Conservation (phyloP, 2,329 filamentous ascomycete genomes). For the Mycosphaerella sp. region DNA sequence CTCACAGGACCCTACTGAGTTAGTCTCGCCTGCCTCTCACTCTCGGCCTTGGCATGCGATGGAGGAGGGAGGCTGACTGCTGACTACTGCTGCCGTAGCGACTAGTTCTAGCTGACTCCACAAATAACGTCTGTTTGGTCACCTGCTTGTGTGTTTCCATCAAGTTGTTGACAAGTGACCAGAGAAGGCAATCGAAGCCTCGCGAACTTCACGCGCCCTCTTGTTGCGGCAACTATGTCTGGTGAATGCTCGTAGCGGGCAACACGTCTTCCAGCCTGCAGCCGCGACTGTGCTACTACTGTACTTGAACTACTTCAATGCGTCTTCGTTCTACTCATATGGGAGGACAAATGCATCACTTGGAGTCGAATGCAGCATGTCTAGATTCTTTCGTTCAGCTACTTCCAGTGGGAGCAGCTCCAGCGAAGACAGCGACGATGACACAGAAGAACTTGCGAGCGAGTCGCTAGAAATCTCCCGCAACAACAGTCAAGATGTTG, state of each 20-base stretch:
- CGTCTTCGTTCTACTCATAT: neutral
- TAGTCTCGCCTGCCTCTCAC: too few relatives aligned
- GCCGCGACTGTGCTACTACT: neutral
- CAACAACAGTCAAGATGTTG: constrained; percentile 6
- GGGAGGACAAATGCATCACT: neutral
- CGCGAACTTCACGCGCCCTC: constrained; percentile 2
- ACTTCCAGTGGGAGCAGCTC: constrained; percentile 19
- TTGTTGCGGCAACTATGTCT: neutral
- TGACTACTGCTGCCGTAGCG: too few relatives aligned
- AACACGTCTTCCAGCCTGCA: neutral
- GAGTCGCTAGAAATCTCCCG: constrained; percentile 9
- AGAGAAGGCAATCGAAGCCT: constrained; percentile 6
- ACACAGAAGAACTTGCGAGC: constrained; percentile 13
- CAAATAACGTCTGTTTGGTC: neutral
- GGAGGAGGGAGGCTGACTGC: too few relatives aligned
- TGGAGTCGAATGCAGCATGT: constrained; percentile 7
- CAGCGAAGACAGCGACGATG: constrained; percentile 11
- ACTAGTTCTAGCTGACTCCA: too few relatives aligned
- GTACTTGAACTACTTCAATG: neutral
- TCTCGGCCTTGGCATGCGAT: too few relatives aligned
- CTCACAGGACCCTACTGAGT: too few relatives aligned
- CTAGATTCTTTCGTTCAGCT: constrained; percentile 15
- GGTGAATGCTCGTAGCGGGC: neutral
- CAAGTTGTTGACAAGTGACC: neutral
- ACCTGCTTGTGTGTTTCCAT: neutral